Evolutionary conservation across 2,329 filamentous ascomycete genomes (phyloP).

Genomic region (Trichoderma cornu-damae): DNA sequence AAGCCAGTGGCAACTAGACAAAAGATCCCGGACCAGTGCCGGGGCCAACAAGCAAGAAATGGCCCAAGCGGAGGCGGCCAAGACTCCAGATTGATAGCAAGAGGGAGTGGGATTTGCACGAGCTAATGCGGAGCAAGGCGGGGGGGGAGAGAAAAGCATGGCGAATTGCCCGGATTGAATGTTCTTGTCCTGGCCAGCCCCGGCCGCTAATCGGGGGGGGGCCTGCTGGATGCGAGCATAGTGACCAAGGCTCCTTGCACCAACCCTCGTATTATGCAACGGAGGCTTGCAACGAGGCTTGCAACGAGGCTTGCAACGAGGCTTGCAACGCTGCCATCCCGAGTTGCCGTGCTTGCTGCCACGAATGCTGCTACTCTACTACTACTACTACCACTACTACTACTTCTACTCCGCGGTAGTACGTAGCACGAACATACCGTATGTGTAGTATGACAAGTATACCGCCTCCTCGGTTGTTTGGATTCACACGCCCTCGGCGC

Average conservation of each 20-base stretch:
- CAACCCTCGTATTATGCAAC: too few relatives aligned
- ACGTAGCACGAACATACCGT: too few relatives aligned
- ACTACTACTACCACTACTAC: too few relatives aligned
- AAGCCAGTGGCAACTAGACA: conserved; percentile 21
- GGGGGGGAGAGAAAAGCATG: background rate
- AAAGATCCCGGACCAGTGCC: conserved; percentile 22
- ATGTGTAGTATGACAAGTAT: too few relatives aligned
- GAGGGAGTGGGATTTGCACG: background rate
- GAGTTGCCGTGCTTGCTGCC: too few relatives aligned
- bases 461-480: background rate
- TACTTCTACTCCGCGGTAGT: too few relatives aligned
- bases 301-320: too few relatives aligned
- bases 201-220: background rate
- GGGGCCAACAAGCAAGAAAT: conserved; percentile 10
- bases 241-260: background rate
- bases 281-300: too few relatives aligned
- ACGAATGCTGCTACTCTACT: too few relatives aligned
- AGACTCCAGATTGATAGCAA: conserved; percentile 4
- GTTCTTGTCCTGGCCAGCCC: background rate
- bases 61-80: background rate
- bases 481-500: background rate
- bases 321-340: too few relatives aligned
- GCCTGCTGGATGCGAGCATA: background rate
- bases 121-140: conserved; percentile 1
- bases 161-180: conserved; percentile 7